phyloP scores from a whole-genome alignment of 441 rosid genomes.

The Populus hybrid region DNA sequence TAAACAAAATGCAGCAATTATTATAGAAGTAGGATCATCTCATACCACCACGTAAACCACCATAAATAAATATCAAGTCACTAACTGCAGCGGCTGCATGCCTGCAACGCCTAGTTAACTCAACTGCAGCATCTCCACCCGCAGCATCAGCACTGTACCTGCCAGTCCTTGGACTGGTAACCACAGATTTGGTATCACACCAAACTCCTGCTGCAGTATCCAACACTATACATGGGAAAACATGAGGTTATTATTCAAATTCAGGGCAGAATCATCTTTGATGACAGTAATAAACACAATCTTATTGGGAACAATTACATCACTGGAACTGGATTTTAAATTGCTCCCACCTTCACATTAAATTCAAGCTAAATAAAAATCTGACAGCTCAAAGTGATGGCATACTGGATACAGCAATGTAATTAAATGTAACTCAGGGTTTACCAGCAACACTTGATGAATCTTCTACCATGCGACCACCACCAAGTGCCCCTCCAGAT shows the following conservation, averaged over 20 bases:
- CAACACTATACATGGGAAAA: conserved; percentile 58
- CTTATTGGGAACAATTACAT: background rate
- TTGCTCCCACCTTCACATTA: background rate
- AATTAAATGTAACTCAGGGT: conserved; percentile 12
- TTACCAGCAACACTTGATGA: conserved; percentile 97
- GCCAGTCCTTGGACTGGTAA: conserved; percentile 93
- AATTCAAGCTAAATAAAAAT: background rate
- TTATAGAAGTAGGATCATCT: background rate
- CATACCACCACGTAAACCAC: conserved; percentile 99
- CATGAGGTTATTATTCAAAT: conserved; percentile 13
- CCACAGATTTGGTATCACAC: conserved; percentile 99
- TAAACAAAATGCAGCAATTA: background rate
- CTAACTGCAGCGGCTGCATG: conserved; percentile 99
- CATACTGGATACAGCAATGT: background rate
- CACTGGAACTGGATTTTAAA: background rate
- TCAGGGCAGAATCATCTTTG: conserved; percentile 3
- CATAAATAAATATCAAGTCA: conserved; percentile 92
- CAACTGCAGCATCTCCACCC: conserved; percentile 97
- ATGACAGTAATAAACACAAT: background rate
- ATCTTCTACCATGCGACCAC: conserved; percentile 99
- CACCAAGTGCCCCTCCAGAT: conserved; percentile 99
- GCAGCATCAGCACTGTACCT: conserved; percentile 96
- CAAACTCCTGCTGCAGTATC: conserved; percentile 99
- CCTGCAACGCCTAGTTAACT: conserved; percentile 98
- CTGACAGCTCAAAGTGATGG: background rate